phyloP scores from a whole-genome alignment of 1,139 yeast genomes.

The Nadsonia starkeyi-henricii region DNA sequence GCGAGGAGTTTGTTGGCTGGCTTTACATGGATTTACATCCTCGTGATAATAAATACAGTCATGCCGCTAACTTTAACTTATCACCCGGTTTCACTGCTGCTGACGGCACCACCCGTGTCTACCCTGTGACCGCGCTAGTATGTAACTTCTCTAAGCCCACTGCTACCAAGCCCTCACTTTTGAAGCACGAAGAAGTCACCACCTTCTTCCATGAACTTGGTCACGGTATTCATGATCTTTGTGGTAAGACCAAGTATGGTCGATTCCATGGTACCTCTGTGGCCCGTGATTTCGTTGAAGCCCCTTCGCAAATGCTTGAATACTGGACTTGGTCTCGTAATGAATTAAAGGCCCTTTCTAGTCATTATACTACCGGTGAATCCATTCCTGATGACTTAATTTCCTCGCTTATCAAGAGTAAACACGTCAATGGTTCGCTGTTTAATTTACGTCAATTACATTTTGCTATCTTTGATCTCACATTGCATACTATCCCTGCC shows the following conservation, averaged over 20 bases:
- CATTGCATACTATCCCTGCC: slow-evolving; percentile 38
- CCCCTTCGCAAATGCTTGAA: slow-evolving; percentile 82
- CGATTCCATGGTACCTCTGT: slow-evolving; percentile 66
- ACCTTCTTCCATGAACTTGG: slow-evolving; percentile 87
- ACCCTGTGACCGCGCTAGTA: slow-evolving; percentile 65
- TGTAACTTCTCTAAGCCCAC: slow-evolving; percentile 78
- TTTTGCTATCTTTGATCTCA: slow-evolving; percentile 66
- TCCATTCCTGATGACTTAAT: slow-evolving; percentile 47
- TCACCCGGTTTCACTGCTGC: slow-evolving; percentile 45
- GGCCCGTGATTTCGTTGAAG: slow-evolving; percentile 77
- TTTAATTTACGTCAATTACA: slow-evolving; percentile 61
- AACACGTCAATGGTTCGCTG: slow-evolving; percentile 65
- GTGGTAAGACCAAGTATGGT: slow-evolving; percentile 50
- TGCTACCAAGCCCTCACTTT: slow-evolving; percentile 52
- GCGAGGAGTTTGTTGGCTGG: slow-evolving; percentile 57
- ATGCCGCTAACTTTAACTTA: slow-evolving; percentile 71
- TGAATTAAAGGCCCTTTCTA: slow-evolving; percentile 44
- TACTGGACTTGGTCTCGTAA: slow-evolving; percentile 74
- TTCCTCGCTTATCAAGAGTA: slow-evolving; percentile 46
- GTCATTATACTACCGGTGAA: slow-evolving; percentile 47
- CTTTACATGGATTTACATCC: slow-evolving; percentile 73
- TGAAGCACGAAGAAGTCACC: slow-evolving; percentile 65
- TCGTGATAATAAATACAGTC: slow-evolving; percentile 73
- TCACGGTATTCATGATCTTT: slow-evolving; percentile 71
- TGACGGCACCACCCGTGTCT: slow-evolving; percentile 34